Evolutionary conservation across 768 basidiomycete species (phyloP).

Genomic region (Agaricus blazei): DNA sequence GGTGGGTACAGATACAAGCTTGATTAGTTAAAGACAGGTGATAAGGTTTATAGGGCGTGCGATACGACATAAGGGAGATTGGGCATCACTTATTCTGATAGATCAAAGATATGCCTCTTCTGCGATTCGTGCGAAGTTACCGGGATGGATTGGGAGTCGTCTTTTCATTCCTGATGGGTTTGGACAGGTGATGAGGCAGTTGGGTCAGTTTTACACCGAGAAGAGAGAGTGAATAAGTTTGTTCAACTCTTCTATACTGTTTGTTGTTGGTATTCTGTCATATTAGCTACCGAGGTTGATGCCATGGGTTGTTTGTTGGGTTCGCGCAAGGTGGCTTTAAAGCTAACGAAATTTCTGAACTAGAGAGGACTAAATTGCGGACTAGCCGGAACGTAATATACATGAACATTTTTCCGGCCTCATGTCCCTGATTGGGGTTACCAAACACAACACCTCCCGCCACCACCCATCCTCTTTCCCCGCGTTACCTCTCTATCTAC

Average conservation of each 20-base stretch:
- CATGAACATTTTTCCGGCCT: constrained; percentile 12
- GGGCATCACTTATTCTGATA: constrained; percentile 85
- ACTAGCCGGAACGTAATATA: background rate
- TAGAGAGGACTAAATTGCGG: no score
- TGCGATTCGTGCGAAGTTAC: constrained; percentile 75
- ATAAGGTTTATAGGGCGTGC: constrained; percentile 63
- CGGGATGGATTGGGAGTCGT: constrained; percentile 79
- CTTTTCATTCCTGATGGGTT: constrained; percentile 58
- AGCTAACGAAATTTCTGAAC: no score
- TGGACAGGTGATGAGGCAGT: constrained; percentile 62
- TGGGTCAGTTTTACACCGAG: constrained; percentile 65
- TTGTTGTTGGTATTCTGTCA: background rate
- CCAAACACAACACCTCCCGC: background rate
- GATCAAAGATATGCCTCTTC: constrained; percentile 75
- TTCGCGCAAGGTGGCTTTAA: no score
- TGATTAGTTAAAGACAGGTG: background rate
- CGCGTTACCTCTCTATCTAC: background rate
- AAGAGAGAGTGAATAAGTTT: constrained; percentile 29
- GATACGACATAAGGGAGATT: constrained; percentile 87
- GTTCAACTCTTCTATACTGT: background rate
- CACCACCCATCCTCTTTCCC: background rate
- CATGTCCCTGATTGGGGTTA: constrained; percentile 11
- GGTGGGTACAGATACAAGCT: constrained; percentile 43
- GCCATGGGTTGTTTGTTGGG: no score
- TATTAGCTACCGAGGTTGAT: no score